Evolutionary conservation across 164 flowering plant species (phyloP), one percentile per base, ranked within the genome.

Genomic region (Houttuynia cordata): DNA sequence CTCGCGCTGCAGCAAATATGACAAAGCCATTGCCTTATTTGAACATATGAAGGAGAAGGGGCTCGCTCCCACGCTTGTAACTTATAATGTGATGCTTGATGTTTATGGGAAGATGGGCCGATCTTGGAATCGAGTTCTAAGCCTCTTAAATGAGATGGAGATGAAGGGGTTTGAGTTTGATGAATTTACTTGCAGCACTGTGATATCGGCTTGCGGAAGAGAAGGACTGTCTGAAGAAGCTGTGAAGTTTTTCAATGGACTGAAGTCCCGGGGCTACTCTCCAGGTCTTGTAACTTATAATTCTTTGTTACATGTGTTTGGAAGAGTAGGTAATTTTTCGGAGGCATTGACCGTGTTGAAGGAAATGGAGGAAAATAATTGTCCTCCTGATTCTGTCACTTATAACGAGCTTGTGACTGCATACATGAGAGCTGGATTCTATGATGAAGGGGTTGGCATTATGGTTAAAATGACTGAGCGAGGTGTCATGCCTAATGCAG

Each of bases 91-190:
- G 53, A 81, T 88, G 83, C 79, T 88, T 53, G 86, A 83, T 78
- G 93, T 88, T 59, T 91, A 83, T 70, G 95, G 95, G 64, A 91
- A 81, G 75, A 86, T 76, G 92, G 98, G 96, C 52, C 69, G 95
- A 22, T 84, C 89, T 23, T 88, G 94, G 96, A 63, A 70, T 69
- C 77, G 78, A 50, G 79, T 91, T 67, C 59, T 82, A 41, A 68
- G 56, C 10, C 77, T 91, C 20, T 71, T 92, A 70, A 84, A 84
- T 75, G 96, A 88, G 66, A 92, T 92, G 83, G 77, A 60, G 59
- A 74, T 69, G 56, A 61, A 68, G 56, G 86, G 89, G 45, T 79
- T 88, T 51, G 73, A 74, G 25, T 84, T 82, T 53, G 98, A 92
- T 71, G 96, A 92, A 60, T 88, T 88, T 60, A 92, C 96, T 63